A percentile compares a stretch with the other conserved stretches of the same genome.
Conservation (phyloP, 2,329 filamentous ascomycete species). For the Pyrenochaeta sp. region DNA sequence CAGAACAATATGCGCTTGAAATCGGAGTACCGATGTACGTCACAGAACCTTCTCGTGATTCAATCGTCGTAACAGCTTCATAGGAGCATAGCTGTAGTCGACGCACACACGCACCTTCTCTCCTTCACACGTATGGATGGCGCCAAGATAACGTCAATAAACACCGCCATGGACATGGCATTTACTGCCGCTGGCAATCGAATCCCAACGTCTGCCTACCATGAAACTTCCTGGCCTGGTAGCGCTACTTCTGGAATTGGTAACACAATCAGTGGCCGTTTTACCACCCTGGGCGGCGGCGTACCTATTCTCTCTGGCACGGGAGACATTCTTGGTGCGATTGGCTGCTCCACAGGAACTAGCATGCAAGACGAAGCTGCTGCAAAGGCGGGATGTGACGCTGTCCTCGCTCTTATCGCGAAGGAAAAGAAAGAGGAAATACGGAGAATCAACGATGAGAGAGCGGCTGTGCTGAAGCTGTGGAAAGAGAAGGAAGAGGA, state of each 20-base stretch:
- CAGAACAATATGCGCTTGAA: slow-evolving; percentile 34
- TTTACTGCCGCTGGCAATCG: slow-evolving; percentile 64
- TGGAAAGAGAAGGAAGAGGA: slow-evolving; percentile 36
- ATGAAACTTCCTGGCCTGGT: slow-evolving; percentile 60
- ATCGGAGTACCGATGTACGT: slow-evolving; percentile 46
- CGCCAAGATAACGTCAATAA: slow-evolving; percentile 61
- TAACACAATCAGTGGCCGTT: slow-evolving; percentile 58
- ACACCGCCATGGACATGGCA: slow-evolving; percentile 69
- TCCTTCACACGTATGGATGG: slow-evolving; percentile 57
- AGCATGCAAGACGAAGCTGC: slow-evolving; percentile 62
- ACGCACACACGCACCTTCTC: slow-evolving; percentile 54
- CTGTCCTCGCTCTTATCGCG: slow-evolving; percentile 46
- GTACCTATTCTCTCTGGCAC: slow-evolving; percentile 58
- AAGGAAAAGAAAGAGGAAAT: slow-evolving; percentile 27
- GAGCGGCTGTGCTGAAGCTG: slow-evolving; percentile 27
- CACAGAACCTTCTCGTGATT: background rate
- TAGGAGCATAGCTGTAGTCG: slow-evolving; percentile 59
- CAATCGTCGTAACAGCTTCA: background rate
- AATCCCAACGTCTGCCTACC: slow-evolving; percentile 60
- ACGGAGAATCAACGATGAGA: slow-evolving; percentile 25
- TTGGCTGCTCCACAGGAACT: slow-evolving; percentile 63
- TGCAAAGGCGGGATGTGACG: slow-evolving; percentile 60
- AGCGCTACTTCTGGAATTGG: slow-evolving; percentile 59
- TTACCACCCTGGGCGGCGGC: slow-evolving; percentile 62
- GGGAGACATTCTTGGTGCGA: slow-evolving; percentile 60